Conservation (phyloP, 1,284 basidiomycete genomes). For the Heliocybe sulcata region DNA sequence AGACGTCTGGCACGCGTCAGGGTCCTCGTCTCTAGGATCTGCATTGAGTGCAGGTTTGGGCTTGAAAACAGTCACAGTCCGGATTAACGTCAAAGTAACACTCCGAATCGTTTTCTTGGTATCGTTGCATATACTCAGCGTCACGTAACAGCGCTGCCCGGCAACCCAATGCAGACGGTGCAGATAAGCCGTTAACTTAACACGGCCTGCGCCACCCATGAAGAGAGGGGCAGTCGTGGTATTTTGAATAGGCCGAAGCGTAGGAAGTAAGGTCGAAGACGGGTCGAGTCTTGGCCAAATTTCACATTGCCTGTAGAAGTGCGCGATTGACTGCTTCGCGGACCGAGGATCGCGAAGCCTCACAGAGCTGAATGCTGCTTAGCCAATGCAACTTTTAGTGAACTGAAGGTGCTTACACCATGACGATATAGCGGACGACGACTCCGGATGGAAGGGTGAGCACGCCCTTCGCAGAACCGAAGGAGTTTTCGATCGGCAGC, state of each 20-base stretch:
- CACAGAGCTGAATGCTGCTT: constrained; percentile 45
- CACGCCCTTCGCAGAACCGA: constrained; percentile 63
- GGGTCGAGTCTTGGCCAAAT: constrained; percentile 81
- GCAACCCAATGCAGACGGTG: constrained; percentile 82
- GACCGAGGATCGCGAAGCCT: constrained; percentile 70
- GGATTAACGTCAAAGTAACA: constrained; percentile 62
- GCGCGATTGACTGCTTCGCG: constrained; percentile 71
- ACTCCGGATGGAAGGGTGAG: constrained; percentile 50
- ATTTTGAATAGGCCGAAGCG: constrained; percentile 55
- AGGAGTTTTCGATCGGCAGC: constrained; percentile 58
- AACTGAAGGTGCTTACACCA: constrained; percentile 47
- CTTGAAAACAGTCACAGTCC: constrained; percentile 67
- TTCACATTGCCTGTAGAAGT: constrained; percentile 86
- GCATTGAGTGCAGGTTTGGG: constrained; percentile 38
- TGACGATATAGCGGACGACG: constrained; percentile 78
- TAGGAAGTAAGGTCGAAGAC: constrained; percentile 52
- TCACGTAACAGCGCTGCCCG: constrained; percentile 77
- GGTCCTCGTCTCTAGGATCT: constrained; percentile 27
- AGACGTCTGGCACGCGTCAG: constrained; percentile 51
- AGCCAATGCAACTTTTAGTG: constrained; percentile 3
- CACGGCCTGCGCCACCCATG: constrained; percentile 58
- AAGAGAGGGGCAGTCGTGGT: constrained; percentile 53
- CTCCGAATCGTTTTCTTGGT: constrained; percentile 70
- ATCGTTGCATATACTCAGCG: constrained; percentile 67
- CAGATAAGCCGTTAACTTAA: constrained; percentile 68